Evolutionary conservation across 2,329 filamentous ascomycete species (phyloP), one percentile per base, ranked within the genome.

Genomic region (Amylocarpus encephaloides): DNA sequence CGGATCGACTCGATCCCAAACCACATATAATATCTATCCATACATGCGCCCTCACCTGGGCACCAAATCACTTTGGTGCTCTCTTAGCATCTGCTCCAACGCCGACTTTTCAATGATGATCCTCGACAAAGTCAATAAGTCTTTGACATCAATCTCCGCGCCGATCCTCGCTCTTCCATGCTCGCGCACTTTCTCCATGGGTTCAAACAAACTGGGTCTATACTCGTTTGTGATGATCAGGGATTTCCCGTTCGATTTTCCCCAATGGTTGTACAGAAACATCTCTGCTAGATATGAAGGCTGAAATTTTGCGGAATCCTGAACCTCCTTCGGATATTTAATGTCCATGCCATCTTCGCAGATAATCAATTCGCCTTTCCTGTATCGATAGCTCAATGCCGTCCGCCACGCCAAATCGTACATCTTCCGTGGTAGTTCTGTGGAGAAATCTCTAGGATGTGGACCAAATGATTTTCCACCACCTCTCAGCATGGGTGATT

Each of bases 321-420:
- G n/a, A 10, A 32, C 12, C 29, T 47, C 26, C 0, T 7, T 26
- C 22, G 78, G 50, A 18, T 57, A 48, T 43, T 63, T 57, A 52
- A 95, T 79, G 57, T 90, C 83, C 71, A 88, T 78, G 36, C 81
- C 79, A 63, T 89, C 85, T 64, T 92, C 84, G 62, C 93, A 83
- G 38, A 98, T 81, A 58, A 96, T 74, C 62, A 98, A 73, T 73
- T 97, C 88, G 43, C 91, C 93, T 59, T 83, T 82, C 58, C 85
- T 78, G 71, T 93, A 97, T 53, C 93, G 83, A 73, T 95, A 95
- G 64, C 86, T 93, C 58, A 98, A 77, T 10, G 93, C 93, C 39
- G 87, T 97, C 66, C 93, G 82, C 88, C 89, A 97, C 9, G 93
- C 93, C 62, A 94, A 77, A 70, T 97, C 91, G 73, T 98, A 98